Base-by-base conservation (phyloP, 2,329 filamentous ascomycete species). In the Botrytis galanthina region DNA sequence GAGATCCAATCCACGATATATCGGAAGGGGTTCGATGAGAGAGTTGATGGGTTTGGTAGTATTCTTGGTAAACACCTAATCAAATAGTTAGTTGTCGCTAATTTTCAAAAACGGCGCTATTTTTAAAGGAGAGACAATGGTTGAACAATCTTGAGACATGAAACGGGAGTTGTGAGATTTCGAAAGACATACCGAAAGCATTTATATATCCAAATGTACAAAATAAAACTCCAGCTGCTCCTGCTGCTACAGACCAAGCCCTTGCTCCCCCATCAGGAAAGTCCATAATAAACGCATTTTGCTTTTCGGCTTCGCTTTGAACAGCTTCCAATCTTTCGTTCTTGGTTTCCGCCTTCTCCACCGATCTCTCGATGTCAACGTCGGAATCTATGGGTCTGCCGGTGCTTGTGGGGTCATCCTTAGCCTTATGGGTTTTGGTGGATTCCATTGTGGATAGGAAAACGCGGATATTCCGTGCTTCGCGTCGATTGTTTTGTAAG, bases 201-300 rank as follows among this genome's bases (percentile, higher is more conserved):
- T 84, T 84, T 59, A 84, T 83, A 81, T 83, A 86, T 42, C 85
- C 85, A 76, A 85, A 86, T 75, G 82, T 84, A 66, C 83, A 83
- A 73, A 86, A 86, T 51, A 85, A 76, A 62, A 81, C 81, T 29
- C 81, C 83, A 74, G 82, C 84, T 0, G 79, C 82, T 32, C 85
- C 85, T 6, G 84, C 75, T 77, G 90, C 87, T 2, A 85, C 84
- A 9, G 87, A 81, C 88, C 88, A 90, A 9, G 89, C 88, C 60
- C 14, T 60, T 10, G 16, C 12, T 6, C 88, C 88, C 37, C 88
- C 88, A 74, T 90, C 88, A 1, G 88, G 88, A 46, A 72, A 72
- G 29, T 66, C 51, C 70, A 72, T 68, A 20, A 48, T 37, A 18
- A 67, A 57, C 16, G 29, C 62, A 46, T 59, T 60, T 39, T 48